Percentiles rank a stretch among this genome's conserved stretches.
Evolutionary conservation across 148 eudicot species (phyloP).

Genomic region (Mesembryanthemum crystallinum): DNA sequence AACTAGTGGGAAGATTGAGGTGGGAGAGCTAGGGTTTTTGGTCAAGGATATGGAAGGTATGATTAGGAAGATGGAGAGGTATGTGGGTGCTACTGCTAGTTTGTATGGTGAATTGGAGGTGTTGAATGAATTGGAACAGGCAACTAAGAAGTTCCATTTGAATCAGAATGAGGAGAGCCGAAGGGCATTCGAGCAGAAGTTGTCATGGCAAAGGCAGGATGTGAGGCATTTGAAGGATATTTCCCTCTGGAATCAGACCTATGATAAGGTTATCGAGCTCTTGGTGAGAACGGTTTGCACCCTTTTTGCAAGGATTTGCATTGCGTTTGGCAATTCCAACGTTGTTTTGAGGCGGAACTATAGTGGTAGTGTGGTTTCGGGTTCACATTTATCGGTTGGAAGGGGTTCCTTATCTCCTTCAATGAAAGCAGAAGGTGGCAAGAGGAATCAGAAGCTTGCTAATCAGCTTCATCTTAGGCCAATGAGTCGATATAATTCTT

Average conservation of each 20-base stretch:
- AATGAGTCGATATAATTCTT: conserved; percentile 32
- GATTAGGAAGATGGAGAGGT: conserved; percentile 80
- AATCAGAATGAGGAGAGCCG: conserved; percentile 61
- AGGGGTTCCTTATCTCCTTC: conserved; percentile 13
- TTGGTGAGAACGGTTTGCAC: conserved; percentile 81
- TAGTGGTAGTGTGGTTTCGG: conserved; percentile 31
- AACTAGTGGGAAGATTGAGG: conserved; percentile 48
- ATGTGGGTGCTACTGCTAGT: conserved; percentile 52
- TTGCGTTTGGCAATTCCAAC: conserved; percentile 44
- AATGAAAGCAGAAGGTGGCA: conserved; percentile 24
- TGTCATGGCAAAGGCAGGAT: conserved; percentile 77
- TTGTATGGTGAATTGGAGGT: conserved; percentile 73
- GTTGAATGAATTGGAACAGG: conserved; percentile 63
- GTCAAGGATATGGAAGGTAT: conserved; percentile 85
- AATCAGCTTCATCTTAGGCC: neutral
- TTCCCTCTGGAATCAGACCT: conserved; percentile 80
- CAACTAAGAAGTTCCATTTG: conserved; percentile 58
- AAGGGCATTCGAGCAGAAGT: conserved; percentile 71
- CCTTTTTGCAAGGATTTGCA: conserved; percentile 57
- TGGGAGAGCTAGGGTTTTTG: conserved; percentile 55
- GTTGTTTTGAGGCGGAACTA: conserved; percentile 25
- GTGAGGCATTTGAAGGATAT: conserved; percentile 65
- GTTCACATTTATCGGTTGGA: conserved; percentile 22
- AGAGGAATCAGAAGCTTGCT: conserved; percentile 24
- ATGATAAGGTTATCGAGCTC: conserved; percentile 76